A percentile compares a stretch with the other conserved stretches of the same genome.
Conservation (phyloP, 2,329 filamentous ascomycete species). For the Camillea tinctor region DNA sequence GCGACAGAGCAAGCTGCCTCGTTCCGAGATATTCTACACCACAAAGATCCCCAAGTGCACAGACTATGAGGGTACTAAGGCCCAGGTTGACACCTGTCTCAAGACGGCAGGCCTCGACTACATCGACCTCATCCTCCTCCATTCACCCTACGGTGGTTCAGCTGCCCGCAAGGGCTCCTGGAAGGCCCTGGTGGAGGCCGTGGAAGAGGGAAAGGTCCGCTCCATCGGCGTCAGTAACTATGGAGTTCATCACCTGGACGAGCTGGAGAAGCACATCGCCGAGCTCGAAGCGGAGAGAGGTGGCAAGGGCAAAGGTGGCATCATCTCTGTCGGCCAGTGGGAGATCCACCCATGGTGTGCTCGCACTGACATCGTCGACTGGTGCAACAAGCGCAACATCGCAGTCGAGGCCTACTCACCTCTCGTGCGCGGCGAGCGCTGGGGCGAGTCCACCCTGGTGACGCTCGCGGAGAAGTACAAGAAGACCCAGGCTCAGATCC, state of each 20-base stretch:
- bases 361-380: conserved; percentile 74
- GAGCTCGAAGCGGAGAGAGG: conserved; percentile 62
- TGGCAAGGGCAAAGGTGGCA: conserved; percentile 63
- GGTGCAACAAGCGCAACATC: conserved; percentile 65
- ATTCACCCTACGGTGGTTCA: conserved; percentile 59
- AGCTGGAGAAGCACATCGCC: conserved; percentile 57
- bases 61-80: conserved; percentile 62
- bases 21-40: conserved; percentile 54
- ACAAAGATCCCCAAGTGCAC: conserved; percentile 50
- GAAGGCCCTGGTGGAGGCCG: conserved; percentile 62
- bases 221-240: conserved; percentile 66
- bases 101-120: conserved; percentile 62
- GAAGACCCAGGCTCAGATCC: conserved; percentile 72
- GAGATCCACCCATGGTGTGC: conserved; percentile 89
- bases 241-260: conserved; percentile 60
- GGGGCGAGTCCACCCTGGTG: conserved; percentile 64
- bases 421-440: conserved; percentile 65
- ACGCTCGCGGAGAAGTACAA: conserved; percentile 68
- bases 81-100: conserved; percentile 63
- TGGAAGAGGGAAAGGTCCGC: conserved; percentile 60
- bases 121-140: conserved; percentile 65
- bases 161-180: conserved; percentile 57
- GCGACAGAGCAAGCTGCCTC: conserved; percentile 39
- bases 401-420: conserved; percentile 64
- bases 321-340: conserved; percentile 82